Conservation (phyloP, 805 yeast genomes). For the Debaryomyces prosopidis region DNA sequence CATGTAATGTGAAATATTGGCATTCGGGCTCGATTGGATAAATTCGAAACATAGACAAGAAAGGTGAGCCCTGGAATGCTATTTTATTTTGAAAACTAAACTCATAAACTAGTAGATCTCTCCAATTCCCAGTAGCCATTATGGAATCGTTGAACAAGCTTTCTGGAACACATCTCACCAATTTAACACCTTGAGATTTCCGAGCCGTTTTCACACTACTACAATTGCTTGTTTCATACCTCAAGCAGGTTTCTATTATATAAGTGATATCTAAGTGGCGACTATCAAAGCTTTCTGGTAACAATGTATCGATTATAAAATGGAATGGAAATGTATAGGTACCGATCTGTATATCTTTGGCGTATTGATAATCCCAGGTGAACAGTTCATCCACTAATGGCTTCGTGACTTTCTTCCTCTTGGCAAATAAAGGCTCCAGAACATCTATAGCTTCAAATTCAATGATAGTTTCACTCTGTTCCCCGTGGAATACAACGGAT, state of each 20-base stretch:
- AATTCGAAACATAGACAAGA: slow-evolving; percentile 5
- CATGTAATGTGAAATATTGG: slow-evolving; percentile 8
- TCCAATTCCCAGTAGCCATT: slow-evolving; percentile 19
- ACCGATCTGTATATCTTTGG: slow-evolving; percentile 4
- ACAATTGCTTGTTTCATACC: background rate
- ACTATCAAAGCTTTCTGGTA: slow-evolving; percentile 11
- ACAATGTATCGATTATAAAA: slow-evolving; percentile 10
- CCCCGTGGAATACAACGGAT: slow-evolving; percentile 7
- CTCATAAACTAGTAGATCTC: slow-evolving; percentile 16
- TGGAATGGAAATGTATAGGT: slow-evolving; percentile 13
- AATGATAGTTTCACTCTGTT: slow-evolving; percentile 8
- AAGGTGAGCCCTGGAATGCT: slow-evolving; percentile 13
- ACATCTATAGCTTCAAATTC: background rate
- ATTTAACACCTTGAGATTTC: slow-evolving; percentile 1
- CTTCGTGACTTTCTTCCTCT: background rate
- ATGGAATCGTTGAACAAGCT: slow-evolving; percentile 7
- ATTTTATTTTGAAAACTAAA: slow-evolving; percentile 14
- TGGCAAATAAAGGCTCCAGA: background rate
- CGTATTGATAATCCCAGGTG: slow-evolving; percentile 5
- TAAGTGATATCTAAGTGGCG: slow-evolving; percentile 6
- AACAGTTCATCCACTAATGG: slow-evolving; percentile 6
- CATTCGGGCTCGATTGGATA: slow-evolving; percentile 8
- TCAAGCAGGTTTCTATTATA: slow-evolving; percentile 3
- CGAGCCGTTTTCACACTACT: background rate
- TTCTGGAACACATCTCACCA: slow-evolving; percentile 9